Conservation (phyloP, 768 basidiomycete genomes). For the Russula foetens region DNA sequence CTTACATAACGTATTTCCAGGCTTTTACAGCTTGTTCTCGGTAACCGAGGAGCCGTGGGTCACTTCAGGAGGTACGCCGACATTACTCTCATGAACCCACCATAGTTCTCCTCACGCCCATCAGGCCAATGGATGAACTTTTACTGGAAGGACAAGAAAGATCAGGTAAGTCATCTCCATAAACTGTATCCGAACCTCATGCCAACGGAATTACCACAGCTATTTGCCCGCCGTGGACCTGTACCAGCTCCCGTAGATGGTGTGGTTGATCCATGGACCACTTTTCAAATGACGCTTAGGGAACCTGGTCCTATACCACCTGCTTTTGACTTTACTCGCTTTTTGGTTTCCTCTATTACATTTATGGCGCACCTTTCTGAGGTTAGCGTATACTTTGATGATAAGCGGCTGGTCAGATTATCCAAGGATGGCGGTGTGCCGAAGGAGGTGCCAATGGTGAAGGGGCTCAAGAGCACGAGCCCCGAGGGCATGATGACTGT, state of each 20-base stretch:
- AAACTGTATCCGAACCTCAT: not conserved
- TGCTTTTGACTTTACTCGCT: constrained; percentile 81
- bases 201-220: constrained; percentile 31
- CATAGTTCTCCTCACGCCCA: constrained; percentile 24
- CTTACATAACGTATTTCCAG: constrained; percentile 24
- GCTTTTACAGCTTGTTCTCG: constrained; percentile 76
- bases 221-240: constrained; percentile 74
- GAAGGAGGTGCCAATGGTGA: constrained; percentile 43
- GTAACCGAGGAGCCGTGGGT: constrained; percentile 81
- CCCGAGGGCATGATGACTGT: constrained; percentile 61
- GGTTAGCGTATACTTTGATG: constrained; percentile 79
- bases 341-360: constrained; percentile 84
- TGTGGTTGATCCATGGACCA: constrained; percentile 55
- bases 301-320: constrained; percentile 73
- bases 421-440: constrained; percentile 53
- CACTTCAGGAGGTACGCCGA: constrained; percentile 56
- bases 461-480: constrained; percentile 48
- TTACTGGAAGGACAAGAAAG: constrained; percentile 91
- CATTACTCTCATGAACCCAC: constrained; percentile 22
- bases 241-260: constrained; percentile 36
- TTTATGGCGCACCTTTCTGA: constrained; percentile 79
- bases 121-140: constrained; percentile 89
- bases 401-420: constrained; percentile 58
- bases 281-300: constrained; percentile 83
- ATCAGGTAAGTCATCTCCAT: constrained; percentile 47